Conservation (phyloP, 495 filamentous ascomycete genomes). For the Tuber indicum region DNA sequence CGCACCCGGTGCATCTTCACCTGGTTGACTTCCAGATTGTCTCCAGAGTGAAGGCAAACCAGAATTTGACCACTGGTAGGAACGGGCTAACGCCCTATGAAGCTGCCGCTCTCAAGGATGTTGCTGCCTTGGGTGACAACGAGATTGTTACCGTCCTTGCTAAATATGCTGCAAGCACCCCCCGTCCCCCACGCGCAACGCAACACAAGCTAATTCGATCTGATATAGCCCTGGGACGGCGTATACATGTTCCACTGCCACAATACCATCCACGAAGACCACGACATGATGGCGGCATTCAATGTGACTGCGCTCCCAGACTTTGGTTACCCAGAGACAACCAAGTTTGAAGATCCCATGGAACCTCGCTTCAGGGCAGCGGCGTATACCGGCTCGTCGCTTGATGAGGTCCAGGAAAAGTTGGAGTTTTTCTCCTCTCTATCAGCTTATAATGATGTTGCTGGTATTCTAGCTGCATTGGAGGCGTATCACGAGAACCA, state of each 20-base stretch:
- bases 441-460: constrained; percentile 23
- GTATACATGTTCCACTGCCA: constrained; percentile 58
- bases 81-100: constrained; percentile 50
- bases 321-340: constrained; percentile 50
- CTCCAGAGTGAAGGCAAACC: constrained; percentile 35
- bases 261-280: constrained; percentile 57
- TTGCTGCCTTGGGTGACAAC: constrained; percentile 47
- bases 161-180: constrained; percentile 44
- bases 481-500: constrained; percentile 30
- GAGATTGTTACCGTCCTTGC: constrained; percentile 39
- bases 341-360: constrained; percentile 44
- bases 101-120: constrained; percentile 50
- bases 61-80: constrained; percentile 27
- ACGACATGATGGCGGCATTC: constrained; percentile 61
- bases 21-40: constrained; percentile 55
- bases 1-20: constrained; percentile 56
- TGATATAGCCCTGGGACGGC: constrained; percentile 49
- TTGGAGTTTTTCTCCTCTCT: constrained; percentile 28
- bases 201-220: constrained; percentile 45
- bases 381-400: constrained; percentile 12
- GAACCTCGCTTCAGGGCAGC: constrained; percentile 30
- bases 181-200: constrained; percentile 19
- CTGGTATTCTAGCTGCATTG: constrained; percentile 14
- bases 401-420: constrained; percentile 1
- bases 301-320: constrained; percentile 49